phyloP scores from a whole-genome alignment of 2,329 filamentous ascomycete genomes.

The Alternaria hordeiaustralica region DNA sequence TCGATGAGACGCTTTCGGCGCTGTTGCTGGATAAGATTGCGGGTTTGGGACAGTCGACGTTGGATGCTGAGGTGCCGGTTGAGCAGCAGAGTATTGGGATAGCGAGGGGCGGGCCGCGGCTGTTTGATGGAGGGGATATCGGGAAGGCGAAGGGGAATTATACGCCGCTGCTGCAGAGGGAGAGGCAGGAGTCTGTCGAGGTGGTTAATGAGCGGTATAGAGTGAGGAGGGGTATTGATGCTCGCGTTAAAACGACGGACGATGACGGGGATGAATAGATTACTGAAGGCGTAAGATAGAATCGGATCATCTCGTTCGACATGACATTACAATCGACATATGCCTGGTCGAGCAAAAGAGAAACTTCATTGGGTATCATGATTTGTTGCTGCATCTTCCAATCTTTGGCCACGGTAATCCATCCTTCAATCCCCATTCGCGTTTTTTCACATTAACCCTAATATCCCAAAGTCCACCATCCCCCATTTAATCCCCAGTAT shows the following conservation, averaged over 20 bases:
- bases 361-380: conserved; percentile 4
- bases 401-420: not conserved
- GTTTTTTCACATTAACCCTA: not conserved
- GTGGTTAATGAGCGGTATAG: conserved; percentile 68
- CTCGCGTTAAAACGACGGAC: conserved; percentile 15
- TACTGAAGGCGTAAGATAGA: not conserved
- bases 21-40: conserved; percentile 72
- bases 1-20: conserved; percentile 84
- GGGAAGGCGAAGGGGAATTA: conserved; percentile 64
- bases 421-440: not conserved
- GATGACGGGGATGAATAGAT: conserved; percentile 43
- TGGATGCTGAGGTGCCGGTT: conserved; percentile 20
- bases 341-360: not conserved
- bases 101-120: conserved; percentile 52
- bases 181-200: conserved; percentile 64
- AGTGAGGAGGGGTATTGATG: conserved; percentile 56
- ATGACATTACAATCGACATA: not conserved
- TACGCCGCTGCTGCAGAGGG: conserved; percentile 62
- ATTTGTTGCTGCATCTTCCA: not conserved
- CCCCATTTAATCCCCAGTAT: conserved; percentile 40
- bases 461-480: not conserved
- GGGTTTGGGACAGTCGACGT: conserved; percentile 42
- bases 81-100: conserved; percentile 22
- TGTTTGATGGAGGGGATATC: conserved; percentile 66
- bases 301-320: not conserved